Conservation (phyloP, 2,329 filamentous ascomycete genomes). For the Cadophora luteo-olivacea region DNA sequence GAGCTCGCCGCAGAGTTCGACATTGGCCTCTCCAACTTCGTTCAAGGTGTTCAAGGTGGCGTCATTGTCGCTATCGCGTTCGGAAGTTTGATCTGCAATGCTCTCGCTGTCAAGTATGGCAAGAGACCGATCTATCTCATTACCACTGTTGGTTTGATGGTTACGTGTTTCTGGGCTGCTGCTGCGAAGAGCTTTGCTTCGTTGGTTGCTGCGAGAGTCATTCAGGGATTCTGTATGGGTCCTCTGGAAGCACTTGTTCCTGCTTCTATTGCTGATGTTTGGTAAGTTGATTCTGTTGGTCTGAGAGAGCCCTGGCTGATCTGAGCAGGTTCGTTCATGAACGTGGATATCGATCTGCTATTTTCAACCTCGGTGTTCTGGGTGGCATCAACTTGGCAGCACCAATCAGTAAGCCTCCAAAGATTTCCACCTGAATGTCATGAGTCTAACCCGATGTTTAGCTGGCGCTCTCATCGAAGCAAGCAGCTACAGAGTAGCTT, state of each 20-base stretch:
- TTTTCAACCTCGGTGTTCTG: conserved; percentile 51
- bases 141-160: conserved; percentile 44
- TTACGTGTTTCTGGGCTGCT: conserved; percentile 47
- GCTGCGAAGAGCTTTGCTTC: conserved; percentile 46
- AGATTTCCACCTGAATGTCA: background rate
- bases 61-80: conserved; percentile 49
- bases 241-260: conserved; percentile 33
- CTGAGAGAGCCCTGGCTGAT: background rate
- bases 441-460: conserved; percentile 27
- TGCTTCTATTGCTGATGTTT: conserved; percentile 51
- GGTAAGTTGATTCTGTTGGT: conserved; percentile 27
- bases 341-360: conserved; percentile 48
- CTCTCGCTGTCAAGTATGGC: conserved; percentile 44
- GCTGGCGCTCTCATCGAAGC: conserved; percentile 49
- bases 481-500: conserved; percentile 44
- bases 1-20: conserved; percentile 45
- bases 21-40: conserved; percentile 43
- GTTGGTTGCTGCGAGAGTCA: conserved; percentile 43
- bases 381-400: conserved; percentile 51
- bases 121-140: conserved; percentile 41
- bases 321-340: conserved; percentile 49
- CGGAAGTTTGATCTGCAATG: conserved; percentile 49
- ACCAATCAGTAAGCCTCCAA: conserved; percentile 45
- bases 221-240: conserved; percentile 33
- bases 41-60: conserved; percentile 45